These are phyloP conservation scores for Corynespora cassiicola DNA, from an alignment of 2,329 filamentous ascomycete species.

Conservation along the genomic window DNA sequence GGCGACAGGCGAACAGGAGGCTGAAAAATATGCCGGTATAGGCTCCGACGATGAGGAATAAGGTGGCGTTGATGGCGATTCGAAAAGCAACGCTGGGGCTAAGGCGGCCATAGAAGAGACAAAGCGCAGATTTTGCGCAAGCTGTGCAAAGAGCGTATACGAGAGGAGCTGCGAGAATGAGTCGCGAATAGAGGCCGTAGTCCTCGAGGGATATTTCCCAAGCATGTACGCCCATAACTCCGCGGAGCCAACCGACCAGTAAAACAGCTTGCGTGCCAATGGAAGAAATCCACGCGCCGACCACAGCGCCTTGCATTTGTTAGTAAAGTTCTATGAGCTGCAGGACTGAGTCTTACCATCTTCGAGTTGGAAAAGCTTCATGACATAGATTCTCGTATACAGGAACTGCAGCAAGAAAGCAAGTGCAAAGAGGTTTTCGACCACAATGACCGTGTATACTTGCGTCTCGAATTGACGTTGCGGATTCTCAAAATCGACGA, in stretches of 20 bases:
- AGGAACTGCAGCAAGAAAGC: slow-evolving; percentile 32
- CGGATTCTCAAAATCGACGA: slow-evolving; percentile 36
- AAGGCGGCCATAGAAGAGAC: slow-evolving; percentile 25
- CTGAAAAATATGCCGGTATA: slow-evolving; percentile 29
- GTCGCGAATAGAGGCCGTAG: slow-evolving; percentile 18
- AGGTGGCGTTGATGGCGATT: slow-evolving; percentile 15
- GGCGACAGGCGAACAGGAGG: slow-evolving; percentile 27
- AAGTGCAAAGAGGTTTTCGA: slow-evolving; percentile 25
- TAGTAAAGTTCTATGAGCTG: not conserved
- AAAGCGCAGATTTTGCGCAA: slow-evolving; percentile 21
- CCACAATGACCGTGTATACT: slow-evolving; percentile 24
- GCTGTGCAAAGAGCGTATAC: slow-evolving; percentile 19
- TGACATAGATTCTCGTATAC: slow-evolving; percentile 31
- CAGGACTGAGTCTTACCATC: slow-evolving; percentile 24
- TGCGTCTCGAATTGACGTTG: slow-evolving; percentile 17
- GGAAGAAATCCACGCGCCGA: slow-evolving; percentile 17
- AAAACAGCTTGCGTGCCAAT: slow-evolving; percentile 13
- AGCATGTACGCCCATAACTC: slow-evolving; percentile 24
- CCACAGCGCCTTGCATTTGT: slow-evolving; percentile 5
- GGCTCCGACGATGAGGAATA: slow-evolving; percentile 22
- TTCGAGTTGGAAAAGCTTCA: slow-evolving; percentile 28
- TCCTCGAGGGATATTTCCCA: slow-evolving; percentile 25
- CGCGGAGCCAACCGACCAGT: slow-evolving; percentile 12
- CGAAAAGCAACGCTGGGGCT: slow-evolving; percentile 15
- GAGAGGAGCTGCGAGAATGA: slow-evolving; percentile 23